Percentiles rank a stretch among this genome's conserved stretches.
Evolutionary conservation across 768 basidiomycete species (phyloP).

Genomic region (Psilocybe cubensis): DNA sequence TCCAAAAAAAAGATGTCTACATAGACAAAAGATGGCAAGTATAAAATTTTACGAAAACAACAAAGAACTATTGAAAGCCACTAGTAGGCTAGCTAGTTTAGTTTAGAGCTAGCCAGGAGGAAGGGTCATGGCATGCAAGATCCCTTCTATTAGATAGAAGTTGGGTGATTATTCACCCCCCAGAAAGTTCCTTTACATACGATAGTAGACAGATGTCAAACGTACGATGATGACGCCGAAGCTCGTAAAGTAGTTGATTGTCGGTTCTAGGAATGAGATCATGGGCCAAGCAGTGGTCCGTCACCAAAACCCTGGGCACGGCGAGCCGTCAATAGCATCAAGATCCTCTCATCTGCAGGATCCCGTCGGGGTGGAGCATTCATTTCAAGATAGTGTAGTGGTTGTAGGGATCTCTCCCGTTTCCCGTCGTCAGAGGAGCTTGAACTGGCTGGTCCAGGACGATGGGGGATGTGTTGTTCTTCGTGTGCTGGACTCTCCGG

Average conservation of each 20-base stretch:
- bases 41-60: slow-evolving; percentile 7
- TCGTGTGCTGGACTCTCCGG: slow-evolving; percentile 13
- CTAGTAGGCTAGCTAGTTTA: background rate
- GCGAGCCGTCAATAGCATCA: slow-evolving; percentile 37
- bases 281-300: slow-evolving; percentile 8
- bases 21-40: too few relatives aligned
- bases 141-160: slow-evolving; percentile 11
- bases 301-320: slow-evolving; percentile 28
- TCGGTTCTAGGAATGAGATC: background rate
- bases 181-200: slow-evolving; percentile 9
- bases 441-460: slow-evolving; percentile 31
- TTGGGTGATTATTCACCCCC: slow-evolving; percentile 9
- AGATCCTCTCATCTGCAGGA: slow-evolving; percentile 59
- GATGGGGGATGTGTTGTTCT: slow-evolving; percentile 19
- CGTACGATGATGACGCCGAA: slow-evolving; percentile 10
- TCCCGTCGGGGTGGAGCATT: slow-evolving; percentile 67
- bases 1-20: background rate
- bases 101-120: background rate
- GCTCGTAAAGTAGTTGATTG: slow-evolving; percentile 1
- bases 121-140: background rate
- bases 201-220: slow-evolving; percentile 14
- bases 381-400: slow-evolving; percentile 69
- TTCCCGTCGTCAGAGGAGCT: slow-evolving; percentile 32
- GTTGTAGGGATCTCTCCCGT: slow-evolving; percentile 49
- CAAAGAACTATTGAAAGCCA: background rate